phyloP scores from a whole-genome alignment of 1,139 yeast species.

The Wickerhamiella pararugosa region DNA sequence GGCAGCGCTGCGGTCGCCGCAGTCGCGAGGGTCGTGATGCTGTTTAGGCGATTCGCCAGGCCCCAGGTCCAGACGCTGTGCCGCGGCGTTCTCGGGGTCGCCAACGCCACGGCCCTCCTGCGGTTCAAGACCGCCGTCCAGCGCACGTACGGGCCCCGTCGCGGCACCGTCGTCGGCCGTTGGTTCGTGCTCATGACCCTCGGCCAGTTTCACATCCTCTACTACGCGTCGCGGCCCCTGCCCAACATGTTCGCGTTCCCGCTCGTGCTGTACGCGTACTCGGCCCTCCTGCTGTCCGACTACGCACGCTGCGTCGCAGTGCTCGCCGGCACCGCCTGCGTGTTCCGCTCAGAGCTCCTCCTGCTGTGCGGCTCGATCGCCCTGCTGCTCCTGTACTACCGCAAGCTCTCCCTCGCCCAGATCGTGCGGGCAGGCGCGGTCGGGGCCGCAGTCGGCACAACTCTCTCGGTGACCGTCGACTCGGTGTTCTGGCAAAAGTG shows the following conservation, averaged over 20 bases:
- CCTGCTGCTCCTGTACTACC: conserved; percentile 23
- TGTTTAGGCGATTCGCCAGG: conserved; percentile 19
- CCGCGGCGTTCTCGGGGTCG: conserved; percentile 23
- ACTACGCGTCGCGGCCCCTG: conserved; percentile 62
- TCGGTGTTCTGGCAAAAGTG: conserved; percentile 57
- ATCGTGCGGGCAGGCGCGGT: conserved; percentile 30
- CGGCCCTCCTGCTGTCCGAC: conserved; percentile 38
- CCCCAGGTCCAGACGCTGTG: conserved; percentile 29
- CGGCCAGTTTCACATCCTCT: conserved; percentile 67
- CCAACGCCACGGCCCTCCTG: conserved; percentile 21
- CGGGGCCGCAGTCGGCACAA: conserved; percentile 44
- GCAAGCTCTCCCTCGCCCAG: conserved; percentile 27
- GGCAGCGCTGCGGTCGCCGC: conserved; percentile 50
- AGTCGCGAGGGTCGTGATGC: conserved; percentile 23
- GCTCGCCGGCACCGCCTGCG: conserved; percentile 47
- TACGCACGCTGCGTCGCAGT: conserved; percentile 37
- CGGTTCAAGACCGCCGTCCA: conserved; percentile 7
- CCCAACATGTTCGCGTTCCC: conserved; percentile 85
- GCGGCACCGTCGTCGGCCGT: conserved; percentile 10
- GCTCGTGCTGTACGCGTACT: conserved; percentile 41
- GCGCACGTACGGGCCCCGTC: conserved; percentile 7
- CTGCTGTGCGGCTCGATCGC: conserved; percentile 38
- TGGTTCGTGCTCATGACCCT: conserved; percentile 48
- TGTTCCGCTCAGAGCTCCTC: conserved; percentile 62
- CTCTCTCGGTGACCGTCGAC: conserved; percentile 41